A percentile compares a stretch with the other conserved stretches of the same genome.
Conservation (phyloP, 192 early-diverging fungal genomes). For the Haplosporangium gracile region DNA sequence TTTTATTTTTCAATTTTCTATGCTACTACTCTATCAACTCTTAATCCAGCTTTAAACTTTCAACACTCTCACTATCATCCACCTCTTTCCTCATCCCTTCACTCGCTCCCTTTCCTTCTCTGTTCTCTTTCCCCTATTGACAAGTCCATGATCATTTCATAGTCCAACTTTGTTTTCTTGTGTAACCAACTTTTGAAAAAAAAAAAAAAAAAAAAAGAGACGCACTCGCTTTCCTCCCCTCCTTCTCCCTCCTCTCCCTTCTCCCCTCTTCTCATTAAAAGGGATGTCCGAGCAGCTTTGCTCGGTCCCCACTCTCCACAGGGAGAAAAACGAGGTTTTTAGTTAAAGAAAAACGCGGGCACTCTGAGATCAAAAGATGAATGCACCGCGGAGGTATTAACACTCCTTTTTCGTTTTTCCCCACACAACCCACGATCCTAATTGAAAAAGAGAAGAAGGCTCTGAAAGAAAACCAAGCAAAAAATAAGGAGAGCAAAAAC, state of each 20-base stretch:
- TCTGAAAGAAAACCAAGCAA: not conserved
- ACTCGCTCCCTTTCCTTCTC: not conserved
- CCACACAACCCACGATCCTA: not conserved
- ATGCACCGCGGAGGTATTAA: too few species aligned
- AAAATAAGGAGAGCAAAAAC: not conserved
- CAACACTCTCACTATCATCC: not conserved
- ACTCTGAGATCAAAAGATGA: not conserved
- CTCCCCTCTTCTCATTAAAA: not conserved
- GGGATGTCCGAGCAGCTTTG: not conserved
- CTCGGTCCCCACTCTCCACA: not conserved
- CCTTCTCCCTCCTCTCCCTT: not conserved
- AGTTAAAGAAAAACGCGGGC: not conserved
- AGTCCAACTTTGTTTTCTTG: not conserved
- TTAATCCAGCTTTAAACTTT: too few species aligned
- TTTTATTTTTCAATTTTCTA: not conserved
- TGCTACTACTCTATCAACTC: not conserved
- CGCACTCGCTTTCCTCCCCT: not conserved
- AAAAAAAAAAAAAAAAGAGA: not conserved
- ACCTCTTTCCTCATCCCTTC: too few species aligned
- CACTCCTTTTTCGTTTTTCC: not conserved
- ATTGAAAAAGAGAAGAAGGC: not conserved
- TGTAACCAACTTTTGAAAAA: not conserved
- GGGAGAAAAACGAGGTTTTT: not conserved
- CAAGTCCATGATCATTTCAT: not conserved
- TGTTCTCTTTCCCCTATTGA: not conserved